These are phyloP conservation scores for Fraxinus sp. DNA, from an alignment of 305 asterid species.

Conservation along the genomic window DNA sequence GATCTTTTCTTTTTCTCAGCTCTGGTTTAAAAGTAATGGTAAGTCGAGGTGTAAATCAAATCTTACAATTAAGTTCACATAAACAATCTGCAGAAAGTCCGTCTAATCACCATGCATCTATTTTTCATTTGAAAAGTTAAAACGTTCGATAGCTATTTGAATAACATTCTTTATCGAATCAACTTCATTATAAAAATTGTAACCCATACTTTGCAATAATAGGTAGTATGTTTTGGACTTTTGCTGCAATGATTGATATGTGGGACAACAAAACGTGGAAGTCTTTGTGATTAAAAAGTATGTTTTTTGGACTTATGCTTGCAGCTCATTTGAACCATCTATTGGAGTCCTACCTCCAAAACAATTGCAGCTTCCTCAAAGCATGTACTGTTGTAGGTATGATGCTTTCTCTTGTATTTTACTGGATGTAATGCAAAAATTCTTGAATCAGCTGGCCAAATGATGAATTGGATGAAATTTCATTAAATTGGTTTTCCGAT, in stretches of 20 bases:
- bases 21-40: not conserved
- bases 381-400: conserved; percentile 77
- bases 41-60: not conserved
- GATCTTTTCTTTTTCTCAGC: not conserved
- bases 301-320: conserved; percentile 18
- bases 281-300: not conserved
- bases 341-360: conserved; percentile 61
- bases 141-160: not conserved
- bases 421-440: conserved; percentile 1
- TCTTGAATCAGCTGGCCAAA: not conserved
- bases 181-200: not conserved
- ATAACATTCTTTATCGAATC: not conserved
- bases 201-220: not conserved
- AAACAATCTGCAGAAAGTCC: not conserved
- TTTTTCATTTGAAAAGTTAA: not conserved
- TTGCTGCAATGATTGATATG: not conserved
- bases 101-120: not conserved
- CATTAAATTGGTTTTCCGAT: conserved; percentile 2
- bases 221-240: not conserved
- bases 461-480: conserved; percentile 4
- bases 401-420: conserved; percentile 27
- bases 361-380: conserved; percentile 52
- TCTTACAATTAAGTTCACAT: not conserved
- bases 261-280: not conserved
- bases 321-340: conserved; percentile 97